Percentiles rank a stretch among this genome's conserved stretches.
Conservation (phyloP, 139 green algal genomes). For the Astrephomene gubernaculifera region DNA sequence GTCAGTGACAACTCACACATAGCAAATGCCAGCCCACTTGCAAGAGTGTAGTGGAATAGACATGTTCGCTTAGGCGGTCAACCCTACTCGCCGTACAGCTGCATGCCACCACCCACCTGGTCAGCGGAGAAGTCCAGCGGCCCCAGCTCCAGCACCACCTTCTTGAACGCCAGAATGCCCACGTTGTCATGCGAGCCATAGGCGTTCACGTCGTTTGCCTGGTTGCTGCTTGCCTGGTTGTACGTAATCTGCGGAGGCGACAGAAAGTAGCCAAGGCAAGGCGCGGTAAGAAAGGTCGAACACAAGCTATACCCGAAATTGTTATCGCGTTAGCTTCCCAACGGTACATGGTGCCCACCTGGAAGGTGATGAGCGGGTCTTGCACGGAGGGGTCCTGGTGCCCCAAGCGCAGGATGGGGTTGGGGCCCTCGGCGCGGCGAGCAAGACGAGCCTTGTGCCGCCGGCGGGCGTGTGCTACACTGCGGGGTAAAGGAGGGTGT, state of each 20-base stretch:
- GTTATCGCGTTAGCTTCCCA: too few species aligned
- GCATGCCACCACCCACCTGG: conserved; percentile 49
- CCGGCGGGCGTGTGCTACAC: background rate
- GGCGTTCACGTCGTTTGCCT: background rate
- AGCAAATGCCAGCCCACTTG: too few species aligned
- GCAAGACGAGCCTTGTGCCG: background rate
- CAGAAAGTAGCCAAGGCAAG: background rate
- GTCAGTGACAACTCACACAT: too few species aligned
- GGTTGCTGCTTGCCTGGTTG: conserved; percentile 45
- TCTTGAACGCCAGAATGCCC: conserved; percentile 84
- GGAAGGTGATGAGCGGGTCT: conserved; percentile 25
- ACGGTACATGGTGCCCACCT: background rate
- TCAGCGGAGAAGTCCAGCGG: conserved; percentile 68
- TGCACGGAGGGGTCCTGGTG: background rate
- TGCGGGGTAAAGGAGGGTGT: background rate
- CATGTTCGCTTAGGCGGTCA: too few species aligned
- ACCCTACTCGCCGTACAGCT: too few species aligned
- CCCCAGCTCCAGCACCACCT: conserved; percentile 69
- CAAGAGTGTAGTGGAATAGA: too few species aligned
- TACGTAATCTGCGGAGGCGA: conserved; percentile 3
- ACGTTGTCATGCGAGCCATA: background rate
- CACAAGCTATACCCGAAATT: background rate
- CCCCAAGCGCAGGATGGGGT: background rate
- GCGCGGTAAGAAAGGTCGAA: background rate
- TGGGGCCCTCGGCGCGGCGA: background rate